Percentiles rank a stretch among this genome's conserved stretches.
These are phyloP conservation scores for Lactifluus echinatus DNA, from an alignment of 768 basidiomycete species.

Conservation along the genomic window DNA sequence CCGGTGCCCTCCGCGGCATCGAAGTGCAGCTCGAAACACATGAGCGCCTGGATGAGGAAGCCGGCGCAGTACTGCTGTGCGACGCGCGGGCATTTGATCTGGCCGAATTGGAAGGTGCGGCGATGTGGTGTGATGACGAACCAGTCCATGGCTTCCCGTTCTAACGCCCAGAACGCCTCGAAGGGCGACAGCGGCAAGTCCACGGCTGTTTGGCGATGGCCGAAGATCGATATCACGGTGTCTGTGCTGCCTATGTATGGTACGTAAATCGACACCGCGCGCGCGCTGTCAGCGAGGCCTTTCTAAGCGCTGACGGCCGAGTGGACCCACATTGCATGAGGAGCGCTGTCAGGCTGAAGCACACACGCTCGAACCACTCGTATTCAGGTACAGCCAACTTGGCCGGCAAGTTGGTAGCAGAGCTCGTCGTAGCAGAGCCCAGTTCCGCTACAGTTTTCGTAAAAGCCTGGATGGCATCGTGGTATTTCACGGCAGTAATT, in stretches of 20 bases:
- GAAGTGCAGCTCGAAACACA: background rate
- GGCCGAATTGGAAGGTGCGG: too few species aligned
- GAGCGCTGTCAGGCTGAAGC: constrained; percentile 4
- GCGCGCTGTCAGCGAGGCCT: too few species aligned
- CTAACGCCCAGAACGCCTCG: background rate
- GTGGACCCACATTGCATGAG: constrained; percentile 5
- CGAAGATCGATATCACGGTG: constrained; percentile 4
- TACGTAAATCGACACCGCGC: background rate
- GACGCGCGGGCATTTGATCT: too few species aligned
- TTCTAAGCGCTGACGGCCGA: too few species aligned
- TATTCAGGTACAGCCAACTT: background rate
- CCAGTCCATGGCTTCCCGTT: too few species aligned
- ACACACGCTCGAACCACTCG: background rate
- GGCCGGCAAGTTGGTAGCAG: too few species aligned
- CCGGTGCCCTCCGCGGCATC: background rate
- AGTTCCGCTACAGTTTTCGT: background rate
- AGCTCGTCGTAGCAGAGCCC: background rate
- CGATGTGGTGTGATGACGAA: background rate
- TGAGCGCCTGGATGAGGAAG: background rate
- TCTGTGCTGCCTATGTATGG: background rate
- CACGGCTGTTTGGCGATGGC: too few species aligned
- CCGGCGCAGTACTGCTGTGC: background rate
- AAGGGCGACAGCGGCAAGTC: too few species aligned
- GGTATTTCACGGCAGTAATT: background rate
- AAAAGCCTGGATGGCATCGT: background rate